A percentile compares a stretch with the other conserved stretches of the same genome.
Evolutionary conservation across 176 grass and related monocot species (phyloP).

Genomic region (Pontederia crassipes): DNA sequence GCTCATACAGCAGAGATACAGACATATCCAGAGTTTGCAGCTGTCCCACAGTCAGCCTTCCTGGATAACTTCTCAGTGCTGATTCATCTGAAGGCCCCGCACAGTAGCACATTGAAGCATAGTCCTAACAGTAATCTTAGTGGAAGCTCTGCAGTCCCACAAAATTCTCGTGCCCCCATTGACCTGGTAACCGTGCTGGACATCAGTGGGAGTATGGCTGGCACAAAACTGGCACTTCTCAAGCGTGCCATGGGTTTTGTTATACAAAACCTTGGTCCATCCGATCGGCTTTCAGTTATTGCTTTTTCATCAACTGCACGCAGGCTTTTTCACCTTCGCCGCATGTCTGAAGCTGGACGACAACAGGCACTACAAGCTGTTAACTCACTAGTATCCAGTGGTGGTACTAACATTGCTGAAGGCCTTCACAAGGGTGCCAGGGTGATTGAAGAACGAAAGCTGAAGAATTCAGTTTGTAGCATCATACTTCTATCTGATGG

Average conservation of each 20-base stretch:
- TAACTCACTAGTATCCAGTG: background rate
- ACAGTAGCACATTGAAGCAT: background rate
- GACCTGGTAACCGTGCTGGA: constrained; percentile 16
- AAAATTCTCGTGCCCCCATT: constrained; percentile 1
- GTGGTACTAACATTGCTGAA: constrained; percentile 11
- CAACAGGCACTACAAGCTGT: constrained; percentile 12
- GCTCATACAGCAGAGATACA: constrained; percentile 1
- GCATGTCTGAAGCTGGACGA: constrained; percentile 5
- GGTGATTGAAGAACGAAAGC: constrained; percentile 35
- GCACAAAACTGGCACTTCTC: constrained; percentile 15
- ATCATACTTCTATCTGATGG: constrained; percentile 78
- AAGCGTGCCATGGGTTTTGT: constrained; percentile 16
- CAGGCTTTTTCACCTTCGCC: background rate
- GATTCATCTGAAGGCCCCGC: constrained; percentile 15
- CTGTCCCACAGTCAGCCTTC: constrained; percentile 1
- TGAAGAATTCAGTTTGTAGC: constrained; percentile 53
- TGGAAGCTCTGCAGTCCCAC: background rate
- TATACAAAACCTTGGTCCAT: constrained; percentile 17
- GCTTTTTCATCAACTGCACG: constrained; percentile 8
- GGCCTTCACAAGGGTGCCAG: constrained; percentile 13
- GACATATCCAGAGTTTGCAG: constrained; percentile 12
- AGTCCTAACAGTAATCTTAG: background rate
- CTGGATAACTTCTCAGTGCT: constrained; percentile 5
- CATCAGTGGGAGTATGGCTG: constrained; percentile 11
- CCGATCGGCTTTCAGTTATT: constrained; percentile 11